A percentile compares a stretch with the other conserved stretches of the same genome.
These are phyloP conservation scores for Volvox carteri DNA, from an alignment of 163 green algal genomes.

Conservation along the genomic window DNA sequence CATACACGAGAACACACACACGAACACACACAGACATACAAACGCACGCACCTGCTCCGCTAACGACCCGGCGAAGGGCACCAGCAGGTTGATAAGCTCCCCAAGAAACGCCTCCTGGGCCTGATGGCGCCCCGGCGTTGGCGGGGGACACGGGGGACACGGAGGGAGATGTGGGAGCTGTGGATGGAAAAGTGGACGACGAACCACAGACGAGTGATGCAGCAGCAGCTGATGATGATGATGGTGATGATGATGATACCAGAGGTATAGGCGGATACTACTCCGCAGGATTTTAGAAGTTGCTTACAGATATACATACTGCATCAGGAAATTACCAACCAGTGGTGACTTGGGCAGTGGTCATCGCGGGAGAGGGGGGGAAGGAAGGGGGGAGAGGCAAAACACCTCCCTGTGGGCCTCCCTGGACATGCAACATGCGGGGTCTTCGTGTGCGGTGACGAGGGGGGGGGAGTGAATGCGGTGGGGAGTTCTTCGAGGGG, in stretches of 20 bases:
- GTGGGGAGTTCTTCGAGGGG: neutral
- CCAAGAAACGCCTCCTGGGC: conserved; percentile 48
- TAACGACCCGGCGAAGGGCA: neutral
- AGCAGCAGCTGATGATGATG: no score
- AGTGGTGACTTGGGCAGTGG: neutral
- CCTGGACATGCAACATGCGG: no score
- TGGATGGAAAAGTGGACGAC: no score
- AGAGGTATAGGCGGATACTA: no score
- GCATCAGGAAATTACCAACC: no score
- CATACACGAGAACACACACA: neutral
- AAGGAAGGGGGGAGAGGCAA: no score
- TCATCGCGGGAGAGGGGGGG: neutral
- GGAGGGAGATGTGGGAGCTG: no score
- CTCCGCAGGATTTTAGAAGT: neutral
- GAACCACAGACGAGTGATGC: no score
- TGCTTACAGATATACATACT: neutral
- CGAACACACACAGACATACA: neutral
- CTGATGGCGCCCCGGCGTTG: neutral
- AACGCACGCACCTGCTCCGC: conserved; percentile 7
- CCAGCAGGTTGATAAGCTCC: conserved; percentile 27
- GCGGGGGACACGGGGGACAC: no score
- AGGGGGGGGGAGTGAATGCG: neutral
- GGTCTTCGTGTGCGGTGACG: neutral
- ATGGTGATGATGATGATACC: no score
- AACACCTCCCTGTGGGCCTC: no score